Evolutionary conservation across 768 basidiomycete genomes (phyloP).

Genomic region (Coprinellus aureogranulatus): DNA sequence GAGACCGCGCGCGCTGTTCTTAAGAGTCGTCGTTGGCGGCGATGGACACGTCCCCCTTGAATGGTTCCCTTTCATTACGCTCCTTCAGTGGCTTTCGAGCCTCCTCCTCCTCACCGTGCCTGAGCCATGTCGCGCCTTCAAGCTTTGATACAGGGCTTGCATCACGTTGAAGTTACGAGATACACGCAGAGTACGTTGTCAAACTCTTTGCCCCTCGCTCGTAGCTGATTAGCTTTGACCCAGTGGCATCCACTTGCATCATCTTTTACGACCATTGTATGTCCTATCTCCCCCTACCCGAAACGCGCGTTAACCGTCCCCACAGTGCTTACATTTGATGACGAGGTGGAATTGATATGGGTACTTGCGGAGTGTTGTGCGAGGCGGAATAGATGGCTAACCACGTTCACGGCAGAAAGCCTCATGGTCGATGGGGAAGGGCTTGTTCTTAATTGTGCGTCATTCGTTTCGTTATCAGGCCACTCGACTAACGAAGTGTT

Average conservation of each 20-base stretch:
- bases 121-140: background rate
- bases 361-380: constrained; percentile 23
- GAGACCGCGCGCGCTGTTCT: background rate
- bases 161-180: constrained; percentile 39
- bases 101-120: background rate
- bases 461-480: background rate
- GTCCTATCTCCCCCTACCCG: constrained; percentile 15
- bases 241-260: constrained; percentile 52
- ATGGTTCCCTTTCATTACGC: constrained; percentile 3
- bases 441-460: constrained; percentile 52
- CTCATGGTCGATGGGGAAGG: constrained; percentile 56
- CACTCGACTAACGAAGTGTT: background rate
- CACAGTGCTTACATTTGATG: constrained; percentile 49
- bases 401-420: constrained; percentile 35
- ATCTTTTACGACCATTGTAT: constrained; percentile 54
- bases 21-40: background rate
- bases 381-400: background rate
- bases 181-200: constrained; percentile 45
- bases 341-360: constrained; percentile 60
- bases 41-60: background rate
- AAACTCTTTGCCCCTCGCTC: too few species aligned
- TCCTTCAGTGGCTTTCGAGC: constrained; percentile 1
- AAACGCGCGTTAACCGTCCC: background rate
- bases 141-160: constrained; percentile 24
- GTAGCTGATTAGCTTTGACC: too few species aligned